Percentiles rank a stretch among this genome's conserved stretches.
Evolutionary conservation across 2,329 filamentous ascomycete species (phyloP).

Genomic region (Plenodomus biglobosus): DNA sequence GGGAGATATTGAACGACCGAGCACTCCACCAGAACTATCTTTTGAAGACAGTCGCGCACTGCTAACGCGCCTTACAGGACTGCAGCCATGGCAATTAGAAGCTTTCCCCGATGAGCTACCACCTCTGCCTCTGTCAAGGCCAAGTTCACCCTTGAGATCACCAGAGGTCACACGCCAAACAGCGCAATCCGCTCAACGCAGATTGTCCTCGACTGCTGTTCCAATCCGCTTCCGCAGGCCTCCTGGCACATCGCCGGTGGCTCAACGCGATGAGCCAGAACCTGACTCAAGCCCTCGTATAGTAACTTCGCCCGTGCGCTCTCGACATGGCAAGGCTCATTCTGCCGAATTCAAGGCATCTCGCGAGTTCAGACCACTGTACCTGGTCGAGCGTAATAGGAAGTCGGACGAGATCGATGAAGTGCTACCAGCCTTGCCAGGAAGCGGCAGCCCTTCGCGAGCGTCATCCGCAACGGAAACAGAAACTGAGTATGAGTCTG

Average conservation of each 20-base stretch:
- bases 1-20: constrained; percentile 29
- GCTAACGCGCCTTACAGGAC: constrained; percentile 39
- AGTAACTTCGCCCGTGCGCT: constrained; percentile 47
- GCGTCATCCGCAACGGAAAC: constrained; percentile 44
- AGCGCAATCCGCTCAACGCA: constrained; percentile 21
- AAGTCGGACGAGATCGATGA: constrained; percentile 41
- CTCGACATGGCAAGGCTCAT: constrained; percentile 50
- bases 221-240: constrained; percentile 59
- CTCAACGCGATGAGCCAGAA: constrained; percentile 44
- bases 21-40: constrained; percentile 32
- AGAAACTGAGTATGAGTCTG: constrained; percentile 50
- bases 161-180: constrained; percentile 26
- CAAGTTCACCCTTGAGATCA: constrained; percentile 31
- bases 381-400: constrained; percentile 69
- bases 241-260: constrained; percentile 43
- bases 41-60: constrained; percentile 39
- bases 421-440: constrained; percentile 55
- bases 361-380: constrained; percentile 76
- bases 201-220: constrained; percentile 52
- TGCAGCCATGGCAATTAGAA: constrained; percentile 39
- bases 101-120: constrained; percentile 41
- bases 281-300: constrained; percentile 21
- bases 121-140: constrained; percentile 35
- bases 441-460: constrained; percentile 46
- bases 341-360: constrained; percentile 57